Percentiles rank a stretch among this genome's conserved stretches.
Conservation (phyloP, 495 filamentous ascomycete genomes). For the Xylaria intraflava region DNA sequence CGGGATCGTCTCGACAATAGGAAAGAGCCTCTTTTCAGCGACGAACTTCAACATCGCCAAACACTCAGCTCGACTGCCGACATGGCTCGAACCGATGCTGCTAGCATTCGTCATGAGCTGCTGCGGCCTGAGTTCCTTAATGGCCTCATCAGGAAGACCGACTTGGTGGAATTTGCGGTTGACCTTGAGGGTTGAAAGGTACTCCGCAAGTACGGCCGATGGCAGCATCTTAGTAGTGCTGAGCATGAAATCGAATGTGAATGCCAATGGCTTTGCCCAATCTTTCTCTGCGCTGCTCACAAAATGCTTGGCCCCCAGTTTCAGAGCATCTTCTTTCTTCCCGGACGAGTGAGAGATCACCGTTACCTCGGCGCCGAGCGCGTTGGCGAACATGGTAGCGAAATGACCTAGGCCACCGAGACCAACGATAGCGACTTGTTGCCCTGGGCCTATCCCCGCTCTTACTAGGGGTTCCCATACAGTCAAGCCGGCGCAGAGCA, state of each 20-base stretch:
- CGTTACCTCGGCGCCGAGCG: constrained; percentile 60
- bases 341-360: constrained; percentile 55
- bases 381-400: constrained; percentile 53
- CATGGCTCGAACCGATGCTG: constrained; percentile 60
- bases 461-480: constrained; percentile 62
- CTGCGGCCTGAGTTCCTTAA: constrained; percentile 55
- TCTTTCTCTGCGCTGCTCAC: constrained; percentile 59
- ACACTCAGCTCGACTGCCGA: constrained; percentile 67
- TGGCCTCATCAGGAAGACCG: constrained; percentile 61
- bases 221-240: constrained; percentile 63
- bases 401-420: constrained; percentile 70
- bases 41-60: constrained; percentile 68
- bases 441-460: constrained; percentile 55
- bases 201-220: constrained; percentile 53
- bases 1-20: constrained; percentile 64
- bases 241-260: constrained; percentile 68
- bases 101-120: constrained; percentile 57
- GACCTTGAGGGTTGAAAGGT: constrained; percentile 62
- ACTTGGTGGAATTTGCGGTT: constrained; percentile 69
- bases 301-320: constrained; percentile 58
- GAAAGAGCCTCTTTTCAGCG: constrained; percentile 65
- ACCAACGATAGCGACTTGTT: constrained; percentile 64
- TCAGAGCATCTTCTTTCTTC: constrained; percentile 57
- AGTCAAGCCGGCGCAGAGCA: constrained; percentile 75
- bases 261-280: constrained; percentile 51